Percentiles rank a stretch among this genome's conserved stretches.
Evolutionary conservation across 2,329 filamentous ascomycete species (phyloP).

Genomic region (Ambrosiella cleistominuta): DNA sequence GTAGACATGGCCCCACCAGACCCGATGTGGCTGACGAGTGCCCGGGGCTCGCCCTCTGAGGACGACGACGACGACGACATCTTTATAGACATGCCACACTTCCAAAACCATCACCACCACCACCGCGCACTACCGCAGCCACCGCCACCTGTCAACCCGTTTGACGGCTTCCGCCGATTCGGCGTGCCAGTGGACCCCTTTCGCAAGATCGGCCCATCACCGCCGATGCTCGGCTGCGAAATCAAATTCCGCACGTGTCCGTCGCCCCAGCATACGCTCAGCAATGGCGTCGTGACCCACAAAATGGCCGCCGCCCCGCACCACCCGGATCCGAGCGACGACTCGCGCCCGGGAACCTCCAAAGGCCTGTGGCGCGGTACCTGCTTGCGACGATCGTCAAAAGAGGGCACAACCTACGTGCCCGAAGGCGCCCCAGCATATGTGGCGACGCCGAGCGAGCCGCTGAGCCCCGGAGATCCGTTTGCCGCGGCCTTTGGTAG

Average conservation of each 20-base stretch:
- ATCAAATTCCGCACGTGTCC: constrained; percentile 64
- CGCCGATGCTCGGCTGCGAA: constrained; percentile 77
- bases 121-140: background rate
- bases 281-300: background rate
- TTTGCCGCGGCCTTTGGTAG: constrained; percentile 24
- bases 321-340: background rate
- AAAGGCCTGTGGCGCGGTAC: constrained; percentile 61
- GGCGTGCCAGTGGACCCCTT: constrained; percentile 5
- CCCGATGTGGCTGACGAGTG: constrained; percentile 20
- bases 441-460: constrained; percentile 10
- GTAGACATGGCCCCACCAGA: constrained; percentile 19
- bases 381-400: constrained; percentile 26
- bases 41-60: constrained; percentile 2
- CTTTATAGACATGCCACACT: too few relatives aligned
- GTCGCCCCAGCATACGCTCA: constrained; percentile 57
- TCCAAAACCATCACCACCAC: constrained; percentile 15
- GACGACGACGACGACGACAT: constrained; percentile 11
- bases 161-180: constrained; percentile 6
- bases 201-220: constrained; percentile 34
- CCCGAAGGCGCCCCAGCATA: constrained; percentile 6
- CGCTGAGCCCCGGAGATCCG: constrained; percentile 19
- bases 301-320: background rate
- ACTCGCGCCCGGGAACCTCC: background rate
- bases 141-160: background rate
- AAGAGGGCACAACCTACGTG: constrained; percentile 7